Percentiles rank a stretch among this genome's conserved stretches.
Evolutionary conservation across 73 alveolate species (phyloP).

Genomic region (Breviolum minutum): DNA sequence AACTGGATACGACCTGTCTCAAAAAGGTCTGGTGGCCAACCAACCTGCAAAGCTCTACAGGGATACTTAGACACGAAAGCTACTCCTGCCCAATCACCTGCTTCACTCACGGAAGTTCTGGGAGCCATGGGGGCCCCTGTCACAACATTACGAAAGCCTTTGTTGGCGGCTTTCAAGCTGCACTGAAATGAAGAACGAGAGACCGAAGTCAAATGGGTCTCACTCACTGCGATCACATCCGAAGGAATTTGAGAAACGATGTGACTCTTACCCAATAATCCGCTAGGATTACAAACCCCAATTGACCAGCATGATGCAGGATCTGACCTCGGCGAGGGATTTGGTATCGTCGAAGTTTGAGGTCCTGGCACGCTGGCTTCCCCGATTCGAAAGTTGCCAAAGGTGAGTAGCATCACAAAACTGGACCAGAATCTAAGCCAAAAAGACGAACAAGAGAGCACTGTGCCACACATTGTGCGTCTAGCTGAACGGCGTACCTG

Average conservation of each 20-base stretch:
- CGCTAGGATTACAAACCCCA: background rate
- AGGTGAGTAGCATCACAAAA: no score
- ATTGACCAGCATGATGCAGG: background rate
- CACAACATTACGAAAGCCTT: background rate
- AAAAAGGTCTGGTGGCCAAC: background rate
- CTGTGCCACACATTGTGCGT: background rate
- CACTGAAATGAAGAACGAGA: no score
- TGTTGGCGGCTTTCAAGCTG: background rate
- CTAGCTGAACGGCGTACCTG: no score
- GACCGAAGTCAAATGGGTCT: background rate
- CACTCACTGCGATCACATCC: background rate
- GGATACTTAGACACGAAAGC: background rate
- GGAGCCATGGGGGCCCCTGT: background rate
- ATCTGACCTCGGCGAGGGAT: no score
- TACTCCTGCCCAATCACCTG: background rate
- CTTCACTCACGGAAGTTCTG: background rate
- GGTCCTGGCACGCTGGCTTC: background rate
- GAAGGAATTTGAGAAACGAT: background rate
- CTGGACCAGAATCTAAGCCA: no score
- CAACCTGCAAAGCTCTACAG: background rate
- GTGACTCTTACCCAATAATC: background rate
- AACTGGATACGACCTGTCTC: background rate
- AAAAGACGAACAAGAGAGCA: background rate
- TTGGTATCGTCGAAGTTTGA: background rate
- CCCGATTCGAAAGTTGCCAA: background rate